Percentiles rank a stretch among this genome's conserved stretches.
These are phyloP conservation scores for Erysimum cheiranthoides DNA, from an alignment of 345 rosid species.

Conservation along the genomic window DNA sequence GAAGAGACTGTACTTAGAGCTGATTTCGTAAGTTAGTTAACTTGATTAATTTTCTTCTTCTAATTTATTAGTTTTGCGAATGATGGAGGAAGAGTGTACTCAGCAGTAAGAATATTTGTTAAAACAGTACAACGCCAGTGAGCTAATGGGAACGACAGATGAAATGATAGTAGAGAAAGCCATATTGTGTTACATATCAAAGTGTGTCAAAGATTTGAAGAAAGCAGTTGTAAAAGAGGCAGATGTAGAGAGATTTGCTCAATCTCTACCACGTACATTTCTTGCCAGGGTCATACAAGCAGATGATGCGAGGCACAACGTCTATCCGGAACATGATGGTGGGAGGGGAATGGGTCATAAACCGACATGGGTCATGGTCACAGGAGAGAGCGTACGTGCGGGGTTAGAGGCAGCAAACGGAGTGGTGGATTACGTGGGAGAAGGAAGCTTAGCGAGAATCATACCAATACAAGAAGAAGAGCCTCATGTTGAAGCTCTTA, in stretches of 20 bases:
- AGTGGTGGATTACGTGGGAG: conserved; percentile 54
- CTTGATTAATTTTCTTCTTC: background rate
- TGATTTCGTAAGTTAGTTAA: conserved; percentile 57
- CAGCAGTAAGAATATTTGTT: too few relatives aligned
- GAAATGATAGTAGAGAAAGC: conserved; percentile 51
- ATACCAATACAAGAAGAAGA: conserved; percentile 65
- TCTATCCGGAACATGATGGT: background rate
- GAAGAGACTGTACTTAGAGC: conserved; percentile 50
- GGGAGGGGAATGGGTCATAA: conserved; percentile 36
- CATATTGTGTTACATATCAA: conserved; percentile 52
- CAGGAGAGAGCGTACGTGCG: conserved; percentile 61
- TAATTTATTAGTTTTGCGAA: too few relatives aligned
- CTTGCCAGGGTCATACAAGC: conserved; percentile 71
- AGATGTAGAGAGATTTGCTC: conserved; percentile 55
- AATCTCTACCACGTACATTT: conserved; percentile 62
- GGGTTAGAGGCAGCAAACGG: conserved; percentile 64
- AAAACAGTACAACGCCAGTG: conserved; percentile 58
- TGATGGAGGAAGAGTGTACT: background rate
- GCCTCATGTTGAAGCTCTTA: conserved; percentile 43
- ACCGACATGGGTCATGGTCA: conserved; percentile 73
- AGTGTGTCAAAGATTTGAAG: conserved; percentile 51
- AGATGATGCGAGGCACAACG: conserved; percentile 52
- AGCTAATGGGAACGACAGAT: conserved; percentile 54
- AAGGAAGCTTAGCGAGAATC: conserved; percentile 58
- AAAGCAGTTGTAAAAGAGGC: conserved; percentile 47